phyloP scores from a whole-genome alignment of 495 filamentous ascomycete genomes.

The Trichocladium uniseriatum region DNA sequence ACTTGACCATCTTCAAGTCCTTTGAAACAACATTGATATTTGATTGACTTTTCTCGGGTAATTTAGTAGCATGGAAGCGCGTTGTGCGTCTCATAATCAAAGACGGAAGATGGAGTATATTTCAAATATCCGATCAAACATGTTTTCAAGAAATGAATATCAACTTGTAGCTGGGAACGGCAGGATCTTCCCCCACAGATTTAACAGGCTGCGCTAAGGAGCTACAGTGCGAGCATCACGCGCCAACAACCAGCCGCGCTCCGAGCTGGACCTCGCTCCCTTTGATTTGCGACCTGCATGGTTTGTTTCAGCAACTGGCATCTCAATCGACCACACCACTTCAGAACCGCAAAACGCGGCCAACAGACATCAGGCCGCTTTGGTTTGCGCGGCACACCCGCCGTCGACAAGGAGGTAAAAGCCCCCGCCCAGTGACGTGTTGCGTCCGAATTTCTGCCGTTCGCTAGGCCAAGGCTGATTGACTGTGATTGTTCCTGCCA shows the following conservation, averaged over 20 bases:
- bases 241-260: conserved; percentile 4
- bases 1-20: neutral
- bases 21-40: neutral
- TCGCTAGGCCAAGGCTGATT: neutral
- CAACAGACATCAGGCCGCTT: neutral
- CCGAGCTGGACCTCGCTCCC: conserved; percentile 2
- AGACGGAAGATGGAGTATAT: no score
- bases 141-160: no score
- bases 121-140: no score
- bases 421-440: neutral
- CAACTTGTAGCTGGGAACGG: neutral
- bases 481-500: neutral
- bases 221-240: neutral
- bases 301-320: conserved; percentile 8
- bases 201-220: conserved; percentile 1
- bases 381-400: neutral
- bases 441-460: neutral
- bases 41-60: neutral
- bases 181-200: neutral
- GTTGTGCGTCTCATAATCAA: neutral
- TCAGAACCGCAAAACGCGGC: neutral
- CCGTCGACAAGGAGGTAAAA: neutral
- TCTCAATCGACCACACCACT: neutral
- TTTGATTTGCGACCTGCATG: conserved; percentile 9
- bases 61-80: neutral